These are phyloP conservation scores for Ceratocystis cubensis DNA, from an alignment of 2,329 filamentous ascomycete species.

Conservation along the genomic window DNA sequence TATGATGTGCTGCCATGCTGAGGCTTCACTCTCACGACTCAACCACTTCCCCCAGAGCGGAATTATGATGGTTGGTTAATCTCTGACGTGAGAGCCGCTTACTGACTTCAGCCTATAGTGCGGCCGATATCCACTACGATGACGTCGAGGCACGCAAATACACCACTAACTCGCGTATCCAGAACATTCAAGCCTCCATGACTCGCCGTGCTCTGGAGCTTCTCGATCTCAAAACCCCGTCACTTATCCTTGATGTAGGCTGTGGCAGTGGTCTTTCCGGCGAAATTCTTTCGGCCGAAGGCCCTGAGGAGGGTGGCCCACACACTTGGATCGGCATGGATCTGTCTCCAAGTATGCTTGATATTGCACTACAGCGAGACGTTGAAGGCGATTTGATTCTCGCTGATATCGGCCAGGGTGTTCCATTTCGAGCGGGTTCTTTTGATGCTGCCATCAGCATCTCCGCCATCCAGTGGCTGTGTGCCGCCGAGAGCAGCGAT, in stretches of 20 bases:
- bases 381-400: conserved; percentile 90
- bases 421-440: conserved; percentile 80
- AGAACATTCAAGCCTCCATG: conserved; percentile 91
- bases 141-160: conserved; percentile 94
- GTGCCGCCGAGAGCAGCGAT: conserved; percentile 82
- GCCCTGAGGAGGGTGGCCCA: conserved; percentile 60
- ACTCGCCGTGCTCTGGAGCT: conserved; percentile 85
- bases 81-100: background rate
- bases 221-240: conserved; percentile 65
- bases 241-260: conserved; percentile 88
- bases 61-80: background rate
- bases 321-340: conserved; percentile 98
- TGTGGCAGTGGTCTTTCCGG: conserved; percentile 91
- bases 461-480: conserved; percentile 95
- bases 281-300: conserved; percentile 71
- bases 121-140: conserved; percentile 95
- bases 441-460: conserved; percentile 96
- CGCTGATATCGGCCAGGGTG: conserved; percentile 86
- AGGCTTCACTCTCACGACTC: background rate
- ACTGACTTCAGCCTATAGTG: conserved; percentile 39
- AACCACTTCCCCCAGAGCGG: conserved; percentile 7
- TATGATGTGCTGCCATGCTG: background rate
- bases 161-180: conserved; percentile 89
- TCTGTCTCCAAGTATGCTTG: conserved; percentile 90
- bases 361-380: conserved; percentile 79